A percentile compares a stretch with the other conserved stretches of the same genome.
Conservation (phyloP, 495 filamentous ascomycete genomes). For the Neurospora sp. region DNA sequence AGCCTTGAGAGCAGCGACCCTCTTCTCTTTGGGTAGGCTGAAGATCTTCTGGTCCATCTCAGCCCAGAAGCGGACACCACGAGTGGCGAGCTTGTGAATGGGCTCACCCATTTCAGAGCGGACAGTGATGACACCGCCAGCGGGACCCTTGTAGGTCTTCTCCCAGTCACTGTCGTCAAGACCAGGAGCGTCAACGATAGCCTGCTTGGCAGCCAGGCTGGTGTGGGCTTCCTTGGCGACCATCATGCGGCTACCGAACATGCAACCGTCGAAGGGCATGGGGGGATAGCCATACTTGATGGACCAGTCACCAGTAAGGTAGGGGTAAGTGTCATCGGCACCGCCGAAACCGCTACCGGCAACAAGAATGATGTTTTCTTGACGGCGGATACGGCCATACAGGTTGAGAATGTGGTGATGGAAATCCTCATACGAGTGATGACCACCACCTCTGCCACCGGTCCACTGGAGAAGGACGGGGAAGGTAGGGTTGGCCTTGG, state of each 20-base stretch:
- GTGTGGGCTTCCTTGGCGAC: conserved; percentile 91
- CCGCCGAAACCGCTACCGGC: conserved; percentile 91
- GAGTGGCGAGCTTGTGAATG: conserved; percentile 94
- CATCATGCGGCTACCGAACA: conserved; percentile 92
- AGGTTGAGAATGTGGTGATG: conserved; percentile 86
- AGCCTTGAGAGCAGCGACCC: conserved; percentile 84
- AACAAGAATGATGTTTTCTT: conserved; percentile 76
- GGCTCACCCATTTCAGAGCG: conserved; percentile 98
- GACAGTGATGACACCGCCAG: conserved; percentile 94
- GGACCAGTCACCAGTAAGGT: conserved; percentile 83
- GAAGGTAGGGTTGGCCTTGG: conserved; percentile 81
- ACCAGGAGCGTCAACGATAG: conserved; percentile 84
- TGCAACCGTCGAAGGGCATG: conserved; percentile 87
- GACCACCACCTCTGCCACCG: conserved; percentile 84
- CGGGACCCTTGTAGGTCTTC: conserved; percentile 86
- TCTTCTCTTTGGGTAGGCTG: conserved; percentile 88
- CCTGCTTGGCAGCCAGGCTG: conserved; percentile 85
- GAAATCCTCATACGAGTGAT: conserved; percentile 94
- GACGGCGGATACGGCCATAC: conserved; percentile 75
- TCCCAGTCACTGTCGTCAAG: conserved; percentile 88
- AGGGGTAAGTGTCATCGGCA: conserved; percentile 85
- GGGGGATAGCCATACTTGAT: conserved; percentile 75
- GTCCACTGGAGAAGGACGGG: conserved; percentile 92
- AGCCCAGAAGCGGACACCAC: conserved; percentile 90
- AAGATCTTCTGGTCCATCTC: conserved; percentile 99